Evolutionary conservation across 768 basidiomycete species (phyloP).

Genomic region (Boletus reticuloceps): DNA sequence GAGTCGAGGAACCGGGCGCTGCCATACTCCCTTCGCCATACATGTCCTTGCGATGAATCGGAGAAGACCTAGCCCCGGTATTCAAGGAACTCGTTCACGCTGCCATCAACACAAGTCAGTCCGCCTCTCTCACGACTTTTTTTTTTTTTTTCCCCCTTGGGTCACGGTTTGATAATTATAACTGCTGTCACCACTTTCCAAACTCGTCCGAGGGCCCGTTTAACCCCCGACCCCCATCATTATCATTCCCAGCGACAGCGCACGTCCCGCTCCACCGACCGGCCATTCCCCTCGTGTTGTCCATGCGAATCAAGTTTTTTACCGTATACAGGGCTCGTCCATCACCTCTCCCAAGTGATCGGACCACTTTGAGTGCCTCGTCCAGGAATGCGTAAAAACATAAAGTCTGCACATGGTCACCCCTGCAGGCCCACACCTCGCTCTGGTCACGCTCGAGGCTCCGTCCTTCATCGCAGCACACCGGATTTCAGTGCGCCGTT

Average conservation of each 20-base stretch:
- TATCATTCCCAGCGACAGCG: conserved; percentile 16
- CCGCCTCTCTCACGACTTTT: conserved; percentile 1
- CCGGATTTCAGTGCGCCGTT: neutral
- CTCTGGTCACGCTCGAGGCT: neutral
- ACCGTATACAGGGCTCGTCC: no score
- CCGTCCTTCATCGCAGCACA: neutral
- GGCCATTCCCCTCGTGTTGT: neutral
- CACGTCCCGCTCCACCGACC: conserved; percentile 10
- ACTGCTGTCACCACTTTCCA: conserved; percentile 4
- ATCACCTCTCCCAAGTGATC: conserved; percentile 3
- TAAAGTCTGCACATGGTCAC: no score
- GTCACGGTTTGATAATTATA: no score
- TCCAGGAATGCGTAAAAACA: no score
- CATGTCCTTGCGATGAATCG: neutral
- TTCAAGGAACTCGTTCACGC: neutral
- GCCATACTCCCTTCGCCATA: neutral
- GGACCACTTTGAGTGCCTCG: neutral
- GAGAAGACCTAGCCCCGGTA: neutral
- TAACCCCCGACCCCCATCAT: conserved; percentile 9
- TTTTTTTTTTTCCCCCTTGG: no score
- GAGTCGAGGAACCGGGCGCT: conserved; percentile 4
- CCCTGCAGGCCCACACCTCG: conserved; percentile 5
- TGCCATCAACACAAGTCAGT: neutral
- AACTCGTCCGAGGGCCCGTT: conserved; percentile 18
- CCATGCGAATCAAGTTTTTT: neutral